A percentile compares a stretch with the other conserved stretches of the same genome.
phyloP scores from a whole-genome alignment of 139 green algal genomes.

The Chlorella sp. region DNA sequence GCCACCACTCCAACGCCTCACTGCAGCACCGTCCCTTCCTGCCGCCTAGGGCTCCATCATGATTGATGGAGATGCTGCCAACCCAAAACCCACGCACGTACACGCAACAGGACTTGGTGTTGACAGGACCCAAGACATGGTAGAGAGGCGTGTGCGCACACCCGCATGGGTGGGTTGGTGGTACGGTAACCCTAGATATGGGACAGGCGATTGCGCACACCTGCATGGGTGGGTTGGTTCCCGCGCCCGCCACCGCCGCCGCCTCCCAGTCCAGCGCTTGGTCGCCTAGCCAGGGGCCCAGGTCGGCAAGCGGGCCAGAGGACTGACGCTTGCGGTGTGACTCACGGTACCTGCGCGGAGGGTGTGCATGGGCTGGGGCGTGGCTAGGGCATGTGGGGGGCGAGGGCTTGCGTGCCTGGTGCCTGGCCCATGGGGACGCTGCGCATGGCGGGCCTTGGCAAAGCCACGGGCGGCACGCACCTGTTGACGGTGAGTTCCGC shows the following conservation, averaged over 20 bases:
- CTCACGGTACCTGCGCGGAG: slow-evolving; percentile 6
- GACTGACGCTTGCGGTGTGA: slow-evolving; percentile 32
- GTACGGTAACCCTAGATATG: neutral
- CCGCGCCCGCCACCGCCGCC: slow-evolving; percentile 34
- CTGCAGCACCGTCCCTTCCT: neutral
- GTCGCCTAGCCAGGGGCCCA: slow-evolving; percentile 60
- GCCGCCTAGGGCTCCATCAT: neutral
- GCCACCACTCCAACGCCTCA: neutral
- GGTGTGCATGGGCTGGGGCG: neutral
- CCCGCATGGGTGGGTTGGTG: neutral
- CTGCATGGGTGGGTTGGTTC: slow-evolving; percentile 16
- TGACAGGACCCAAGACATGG: neutral
- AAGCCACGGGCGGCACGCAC: neutral
- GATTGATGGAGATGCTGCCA: too few relatives aligned
- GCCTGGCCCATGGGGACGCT: neutral
- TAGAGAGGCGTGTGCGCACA: neutral
- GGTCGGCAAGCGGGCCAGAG: slow-evolving; percentile 46
- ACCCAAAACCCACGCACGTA: too few relatives aligned
- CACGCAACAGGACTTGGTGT: too few relatives aligned
- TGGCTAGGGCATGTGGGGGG: neutral
- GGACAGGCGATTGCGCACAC: slow-evolving; percentile 9
- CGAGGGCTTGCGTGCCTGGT: neutral
- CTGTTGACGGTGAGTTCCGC: neutral
- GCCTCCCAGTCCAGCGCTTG: slow-evolving; percentile 62
- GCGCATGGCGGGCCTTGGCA: neutral